Conservation (phyloP, 495 filamentous ascomycete species). For the Penicillium robsamsonii region DNA sequence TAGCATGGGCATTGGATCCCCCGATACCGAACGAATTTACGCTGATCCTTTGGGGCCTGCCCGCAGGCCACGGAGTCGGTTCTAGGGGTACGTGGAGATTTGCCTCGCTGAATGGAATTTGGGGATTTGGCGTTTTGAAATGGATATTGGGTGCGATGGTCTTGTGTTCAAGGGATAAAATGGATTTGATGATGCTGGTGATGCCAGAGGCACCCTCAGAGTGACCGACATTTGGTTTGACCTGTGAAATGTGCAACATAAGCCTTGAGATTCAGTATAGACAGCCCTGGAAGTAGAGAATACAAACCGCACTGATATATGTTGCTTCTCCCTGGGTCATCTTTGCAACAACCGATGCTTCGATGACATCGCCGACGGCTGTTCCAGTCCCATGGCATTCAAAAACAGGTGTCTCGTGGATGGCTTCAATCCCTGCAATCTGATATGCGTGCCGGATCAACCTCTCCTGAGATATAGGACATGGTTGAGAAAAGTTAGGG, state of each 20-base stretch:
- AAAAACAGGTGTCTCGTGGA: conserved; percentile 36
- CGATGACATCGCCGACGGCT: conserved; percentile 30
- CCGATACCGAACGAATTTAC: conserved; percentile 1
- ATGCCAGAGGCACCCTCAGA: conserved; percentile 77
- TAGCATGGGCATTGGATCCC: conserved; percentile 11
- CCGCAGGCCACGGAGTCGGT: conserved; percentile 30
- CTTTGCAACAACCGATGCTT: conserved; percentile 23
- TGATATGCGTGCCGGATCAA: conserved; percentile 12
- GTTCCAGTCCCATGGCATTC: conserved; percentile 57
- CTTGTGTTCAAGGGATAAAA: conserved; percentile 56
- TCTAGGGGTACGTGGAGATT: conserved; percentile 26
- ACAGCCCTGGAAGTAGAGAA: not conserved
- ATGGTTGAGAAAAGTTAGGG: conserved; percentile 8
- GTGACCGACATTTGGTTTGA: conserved; percentile 83
- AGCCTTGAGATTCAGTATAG: not conserved
- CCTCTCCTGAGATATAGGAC: conserved; percentile 9
- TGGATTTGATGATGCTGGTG: conserved; percentile 71
- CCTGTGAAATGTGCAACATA: conserved; percentile 13
- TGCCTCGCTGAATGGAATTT: conserved; percentile 25
- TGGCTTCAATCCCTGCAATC: conserved; percentile 7
- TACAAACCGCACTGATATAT: conserved; percentile 21
- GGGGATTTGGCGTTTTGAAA: conserved; percentile 33
- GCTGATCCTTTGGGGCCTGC: conserved; percentile 21
- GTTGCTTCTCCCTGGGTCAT: conserved; percentile 18
- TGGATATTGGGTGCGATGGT: conserved; percentile 37